These are phyloP conservation scores for Yamadazyma sp. DNA, from an alignment of 1,139 yeast species.

Conservation along the genomic window DNA sequence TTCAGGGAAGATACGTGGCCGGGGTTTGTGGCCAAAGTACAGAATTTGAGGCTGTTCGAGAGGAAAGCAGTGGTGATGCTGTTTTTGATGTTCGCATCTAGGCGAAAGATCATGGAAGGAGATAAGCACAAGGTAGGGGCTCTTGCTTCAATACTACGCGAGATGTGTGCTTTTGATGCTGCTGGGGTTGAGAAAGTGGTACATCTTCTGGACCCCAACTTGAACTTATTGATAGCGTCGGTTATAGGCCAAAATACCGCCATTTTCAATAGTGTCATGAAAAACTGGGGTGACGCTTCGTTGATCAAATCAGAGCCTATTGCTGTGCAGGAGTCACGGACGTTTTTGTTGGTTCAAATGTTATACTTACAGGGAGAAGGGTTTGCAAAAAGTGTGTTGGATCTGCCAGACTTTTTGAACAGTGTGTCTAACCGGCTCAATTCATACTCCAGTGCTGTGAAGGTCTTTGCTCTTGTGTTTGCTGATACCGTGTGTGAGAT, in stretches of 20 bases:
- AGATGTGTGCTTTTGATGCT: not conserved
- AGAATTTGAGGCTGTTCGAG: constrained; percentile 22
- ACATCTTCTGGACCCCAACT: not conserved
- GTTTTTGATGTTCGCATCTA: constrained; percentile 4
- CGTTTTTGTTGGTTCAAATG: constrained; percentile 38
- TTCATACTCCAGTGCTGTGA: constrained; percentile 41
- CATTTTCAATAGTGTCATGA: constrained; percentile 12
- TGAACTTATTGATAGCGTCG: constrained; percentile 4
- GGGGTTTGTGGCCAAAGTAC: constrained; percentile 17
- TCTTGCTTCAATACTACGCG: not conserved
- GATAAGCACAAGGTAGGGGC: constrained; percentile 4
- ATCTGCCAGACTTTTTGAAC: constrained; percentile 32
- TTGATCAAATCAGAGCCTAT: constrained; percentile 34
- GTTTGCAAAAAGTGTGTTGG: constrained; percentile 21
- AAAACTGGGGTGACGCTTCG: constrained; percentile 31
- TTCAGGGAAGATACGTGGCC: constrained; percentile 23
- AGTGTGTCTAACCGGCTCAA: constrained; percentile 47
- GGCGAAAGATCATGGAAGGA: constrained; percentile 2
- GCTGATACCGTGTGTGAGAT: constrained; percentile 46
- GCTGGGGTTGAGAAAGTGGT: constrained; percentile 1
- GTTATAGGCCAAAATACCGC: not conserved
- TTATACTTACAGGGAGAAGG: constrained; percentile 18
- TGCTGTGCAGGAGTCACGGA: constrained; percentile 31
- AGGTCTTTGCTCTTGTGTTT: constrained; percentile 44
- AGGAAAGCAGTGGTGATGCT: constrained; percentile 1